A percentile compares a stretch with the other conserved stretches of the same genome.
Evolutionary conservation across 2,329 filamentous ascomycete genomes (phyloP).

Genomic region (Corniculantispora saksenae): DNA sequence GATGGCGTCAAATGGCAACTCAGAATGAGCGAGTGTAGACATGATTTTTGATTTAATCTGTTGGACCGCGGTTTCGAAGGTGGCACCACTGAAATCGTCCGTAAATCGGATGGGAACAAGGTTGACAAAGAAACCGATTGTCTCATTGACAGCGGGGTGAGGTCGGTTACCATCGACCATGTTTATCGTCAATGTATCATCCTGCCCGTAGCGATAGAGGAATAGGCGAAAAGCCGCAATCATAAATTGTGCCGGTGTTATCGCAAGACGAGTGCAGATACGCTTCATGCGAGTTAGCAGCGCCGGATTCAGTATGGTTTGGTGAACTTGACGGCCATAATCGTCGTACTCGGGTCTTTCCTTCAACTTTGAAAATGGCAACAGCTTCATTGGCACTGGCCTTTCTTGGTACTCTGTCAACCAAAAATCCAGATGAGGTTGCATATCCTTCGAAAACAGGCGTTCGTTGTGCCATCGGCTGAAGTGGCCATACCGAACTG

Average conservation of each 20-base stretch:
- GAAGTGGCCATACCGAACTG: conserved; percentile 23
- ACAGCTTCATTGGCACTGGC: conserved; percentile 25
- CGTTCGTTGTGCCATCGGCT: conserved; percentile 29
- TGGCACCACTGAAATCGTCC: conserved; percentile 9
- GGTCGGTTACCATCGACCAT: conserved; percentile 30
- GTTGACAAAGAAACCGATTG: conserved; percentile 30
- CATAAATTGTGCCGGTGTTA: conserved; percentile 30
- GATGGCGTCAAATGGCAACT: conserved; percentile 28
- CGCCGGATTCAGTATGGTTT: conserved; percentile 26
- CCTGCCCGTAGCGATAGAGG: conserved; percentile 28
- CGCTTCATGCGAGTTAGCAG: conserved; percentile 30
- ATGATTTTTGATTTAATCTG: background rate
- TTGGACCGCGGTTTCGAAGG: background rate
- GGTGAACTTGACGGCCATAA: conserved; percentile 23
- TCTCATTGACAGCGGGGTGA: conserved; percentile 26
- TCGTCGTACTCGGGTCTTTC: conserved; percentile 25
- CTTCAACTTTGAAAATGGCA: conserved; percentile 26
- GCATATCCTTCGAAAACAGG: conserved; percentile 27
- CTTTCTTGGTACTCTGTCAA: conserved; percentile 24
- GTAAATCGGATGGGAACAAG: conserved; percentile 27
- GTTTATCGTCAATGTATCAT: conserved; percentile 28
- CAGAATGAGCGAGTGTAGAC: conserved; percentile 22
- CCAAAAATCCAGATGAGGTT: conserved; percentile 30
- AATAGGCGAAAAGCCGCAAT: conserved; percentile 29
- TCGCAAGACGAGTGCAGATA: conserved; percentile 25